These are phyloP conservation scores for Tetrapyrgos nigripes DNA, from an alignment of 1,284 basidiomycete species.

Conservation along the genomic window DNA sequence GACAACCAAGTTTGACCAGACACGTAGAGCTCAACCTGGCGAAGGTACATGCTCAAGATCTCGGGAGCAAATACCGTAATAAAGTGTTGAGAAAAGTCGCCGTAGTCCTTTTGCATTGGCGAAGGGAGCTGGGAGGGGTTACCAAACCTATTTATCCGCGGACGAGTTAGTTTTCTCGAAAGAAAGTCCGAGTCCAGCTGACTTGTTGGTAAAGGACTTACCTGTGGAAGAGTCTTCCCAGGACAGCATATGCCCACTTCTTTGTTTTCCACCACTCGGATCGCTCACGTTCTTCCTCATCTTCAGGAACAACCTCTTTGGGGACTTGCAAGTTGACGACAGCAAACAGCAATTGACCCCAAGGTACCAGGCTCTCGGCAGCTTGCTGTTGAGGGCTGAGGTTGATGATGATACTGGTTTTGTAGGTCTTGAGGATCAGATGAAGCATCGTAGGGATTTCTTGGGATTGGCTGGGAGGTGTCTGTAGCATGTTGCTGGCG, in stretches of 20 bases:
- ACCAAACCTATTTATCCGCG: slow-evolving; percentile 61
- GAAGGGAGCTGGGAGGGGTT: slow-evolving; percentile 85
- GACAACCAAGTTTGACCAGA: slow-evolving; percentile 79
- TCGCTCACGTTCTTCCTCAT: slow-evolving; percentile 76
- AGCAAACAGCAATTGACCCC: slow-evolving; percentile 84
- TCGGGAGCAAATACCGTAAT: slow-evolving; percentile 82
- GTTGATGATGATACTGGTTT: slow-evolving; percentile 75
- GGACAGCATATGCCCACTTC: slow-evolving; percentile 85
- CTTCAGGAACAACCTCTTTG: slow-evolving; percentile 66
- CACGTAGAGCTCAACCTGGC: slow-evolving; percentile 77
- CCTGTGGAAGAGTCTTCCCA: slow-evolving; percentile 80
- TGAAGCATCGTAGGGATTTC: slow-evolving; percentile 83
- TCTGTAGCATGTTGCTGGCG: slow-evolving; percentile 67
- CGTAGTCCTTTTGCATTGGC: slow-evolving; percentile 72
- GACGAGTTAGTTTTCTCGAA: neutral
- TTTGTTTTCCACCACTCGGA: slow-evolving; percentile 90
- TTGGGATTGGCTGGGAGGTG: slow-evolving; percentile 57
- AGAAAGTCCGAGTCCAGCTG: too few relatives aligned
- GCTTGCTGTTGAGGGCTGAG: slow-evolving; percentile 78
- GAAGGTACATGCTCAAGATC: slow-evolving; percentile 81
- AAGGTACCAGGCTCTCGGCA: slow-evolving; percentile 77
- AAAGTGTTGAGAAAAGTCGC: slow-evolving; percentile 79
- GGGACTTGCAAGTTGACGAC: slow-evolving; percentile 77
- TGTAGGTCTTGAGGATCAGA: slow-evolving; percentile 84
- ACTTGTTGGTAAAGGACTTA: slow-evolving; percentile 39